These are phyloP conservation scores for Cordyceps cicadae DNA, from an alignment of 2,329 filamentous ascomycete species.

Conservation along the genomic window DNA sequence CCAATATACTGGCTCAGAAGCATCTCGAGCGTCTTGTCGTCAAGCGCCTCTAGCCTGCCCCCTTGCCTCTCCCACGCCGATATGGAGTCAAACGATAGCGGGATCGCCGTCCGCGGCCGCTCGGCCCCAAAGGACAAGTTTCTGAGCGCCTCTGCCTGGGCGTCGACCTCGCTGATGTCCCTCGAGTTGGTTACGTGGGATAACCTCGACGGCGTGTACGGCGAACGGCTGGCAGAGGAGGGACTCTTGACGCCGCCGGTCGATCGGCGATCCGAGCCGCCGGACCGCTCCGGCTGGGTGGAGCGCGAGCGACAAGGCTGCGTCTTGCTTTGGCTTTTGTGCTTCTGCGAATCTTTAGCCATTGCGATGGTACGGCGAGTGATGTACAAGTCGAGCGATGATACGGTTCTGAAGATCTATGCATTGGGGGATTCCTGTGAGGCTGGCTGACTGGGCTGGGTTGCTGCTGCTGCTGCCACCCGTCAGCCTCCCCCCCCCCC, in stretches of 20 bases:
- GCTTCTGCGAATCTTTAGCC: neutral
- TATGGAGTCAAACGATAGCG: neutral
- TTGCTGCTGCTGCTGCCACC: too few relatives aligned
- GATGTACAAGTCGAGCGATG: neutral
- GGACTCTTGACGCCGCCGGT: neutral
- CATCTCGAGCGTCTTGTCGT: neutral
- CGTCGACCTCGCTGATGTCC: neutral
- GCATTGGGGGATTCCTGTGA: neutral
- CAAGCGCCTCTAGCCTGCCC: neutral
- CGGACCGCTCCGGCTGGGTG: neutral
- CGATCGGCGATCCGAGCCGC: neutral
- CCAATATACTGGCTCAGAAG: neutral
- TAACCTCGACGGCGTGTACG: neutral
- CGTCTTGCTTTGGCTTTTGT: neutral
- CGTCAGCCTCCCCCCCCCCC: neutral
- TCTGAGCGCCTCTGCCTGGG: neutral
- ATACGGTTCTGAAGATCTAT: neutral
- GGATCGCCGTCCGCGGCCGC: neutral
- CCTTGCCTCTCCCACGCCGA: neutral
- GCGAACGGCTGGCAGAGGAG: neutral
- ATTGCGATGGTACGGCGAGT: neutral
- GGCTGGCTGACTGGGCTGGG: neutral
- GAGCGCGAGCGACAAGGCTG: neutral
- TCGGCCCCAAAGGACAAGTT: neutral
- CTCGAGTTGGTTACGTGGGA: slow-evolving; percentile 4